These are phyloP conservation scores for Penicillium daleae DNA, from an alignment of 495 filamentous ascomycete species.

Conservation along the genomic window DNA sequence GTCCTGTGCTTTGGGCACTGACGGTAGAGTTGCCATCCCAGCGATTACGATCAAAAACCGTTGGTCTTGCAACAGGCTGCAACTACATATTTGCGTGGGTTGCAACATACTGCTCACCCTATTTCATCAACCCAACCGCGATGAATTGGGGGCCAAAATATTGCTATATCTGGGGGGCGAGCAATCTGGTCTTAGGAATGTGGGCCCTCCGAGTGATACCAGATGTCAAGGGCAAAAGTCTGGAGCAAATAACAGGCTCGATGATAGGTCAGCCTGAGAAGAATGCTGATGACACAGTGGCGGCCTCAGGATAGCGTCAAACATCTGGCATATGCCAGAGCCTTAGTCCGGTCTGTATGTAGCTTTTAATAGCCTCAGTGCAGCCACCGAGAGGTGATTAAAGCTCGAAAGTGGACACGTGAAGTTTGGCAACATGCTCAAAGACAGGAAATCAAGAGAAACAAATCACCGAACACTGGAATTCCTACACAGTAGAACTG, in stretches of 20 bases:
- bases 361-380: too few relatives aligned
- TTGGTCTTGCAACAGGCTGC: conserved; percentile 2
- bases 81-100: conserved; percentile 7
- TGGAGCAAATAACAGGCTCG: neutral
- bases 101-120: conserved; percentile 9
- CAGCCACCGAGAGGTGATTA: too few relatives aligned
- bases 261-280: neutral
- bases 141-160: neutral
- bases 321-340: neutral
- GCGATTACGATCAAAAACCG: conserved; percentile 5
- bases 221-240: neutral
- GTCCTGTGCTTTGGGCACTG: conserved; percentile 10
- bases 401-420: too few relatives aligned
- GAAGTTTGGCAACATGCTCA: too few relatives aligned
- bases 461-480: too few relatives aligned
- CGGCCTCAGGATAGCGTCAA: neutral
- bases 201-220: neutral
- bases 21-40: conserved; percentile 10
- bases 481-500: too few relatives aligned
- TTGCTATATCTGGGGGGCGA: neutral
- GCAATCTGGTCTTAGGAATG: neutral
- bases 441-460: too few relatives aligned
- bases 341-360: neutral
- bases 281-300: neutral
- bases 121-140: conserved; percentile 7